Evolutionary conservation across 139 green algal genomes (phyloP).

Genomic region (Closterium sp.): DNA sequence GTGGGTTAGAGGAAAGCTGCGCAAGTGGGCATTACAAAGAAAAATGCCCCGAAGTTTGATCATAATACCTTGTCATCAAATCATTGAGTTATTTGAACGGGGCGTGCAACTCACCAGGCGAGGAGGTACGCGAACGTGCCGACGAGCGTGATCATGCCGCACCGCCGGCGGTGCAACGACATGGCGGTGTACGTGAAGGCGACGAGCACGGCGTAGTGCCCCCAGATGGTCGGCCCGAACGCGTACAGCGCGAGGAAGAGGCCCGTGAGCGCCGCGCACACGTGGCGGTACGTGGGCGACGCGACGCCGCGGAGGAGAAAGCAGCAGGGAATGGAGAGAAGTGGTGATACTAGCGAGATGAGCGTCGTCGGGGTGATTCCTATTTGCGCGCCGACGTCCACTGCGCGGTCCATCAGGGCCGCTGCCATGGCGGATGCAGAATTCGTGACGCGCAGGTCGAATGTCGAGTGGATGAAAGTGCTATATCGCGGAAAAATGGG

Average conservation of each 20-base stretch:
- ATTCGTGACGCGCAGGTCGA: too few relatives aligned
- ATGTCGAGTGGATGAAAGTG: too few relatives aligned
- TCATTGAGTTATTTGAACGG: too few relatives aligned
- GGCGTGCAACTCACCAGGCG: slow-evolving; percentile 14
- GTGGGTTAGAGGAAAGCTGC: too few relatives aligned
- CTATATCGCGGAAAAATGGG: too few relatives aligned
- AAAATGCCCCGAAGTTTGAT: too few relatives aligned
- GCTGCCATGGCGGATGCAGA: neutral
- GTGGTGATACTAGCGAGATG: neutral
- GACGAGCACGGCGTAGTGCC: slow-evolving; percentile 18
- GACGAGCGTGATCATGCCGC: slow-evolving; percentile 26
- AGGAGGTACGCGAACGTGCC: slow-evolving; percentile 35
- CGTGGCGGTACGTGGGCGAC: neutral
- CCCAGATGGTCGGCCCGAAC: neutral
- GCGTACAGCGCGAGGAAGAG: neutral
- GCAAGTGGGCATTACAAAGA: too few relatives aligned
- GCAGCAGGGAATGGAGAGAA: neutral
- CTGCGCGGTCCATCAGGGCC: neutral
- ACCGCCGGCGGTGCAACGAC: neutral
- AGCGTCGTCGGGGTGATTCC: neutral
- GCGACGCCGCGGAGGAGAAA: neutral
- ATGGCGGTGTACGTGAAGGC: slow-evolving; percentile 41
- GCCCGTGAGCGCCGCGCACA: neutral
- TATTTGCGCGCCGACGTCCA: neutral
- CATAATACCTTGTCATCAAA: too few relatives aligned